Evolutionary conservation across 2,329 filamentous ascomycete genomes (phyloP), one percentile per base, ranked within the genome.

Genomic region (Plectosphaerella sp.): DNA sequence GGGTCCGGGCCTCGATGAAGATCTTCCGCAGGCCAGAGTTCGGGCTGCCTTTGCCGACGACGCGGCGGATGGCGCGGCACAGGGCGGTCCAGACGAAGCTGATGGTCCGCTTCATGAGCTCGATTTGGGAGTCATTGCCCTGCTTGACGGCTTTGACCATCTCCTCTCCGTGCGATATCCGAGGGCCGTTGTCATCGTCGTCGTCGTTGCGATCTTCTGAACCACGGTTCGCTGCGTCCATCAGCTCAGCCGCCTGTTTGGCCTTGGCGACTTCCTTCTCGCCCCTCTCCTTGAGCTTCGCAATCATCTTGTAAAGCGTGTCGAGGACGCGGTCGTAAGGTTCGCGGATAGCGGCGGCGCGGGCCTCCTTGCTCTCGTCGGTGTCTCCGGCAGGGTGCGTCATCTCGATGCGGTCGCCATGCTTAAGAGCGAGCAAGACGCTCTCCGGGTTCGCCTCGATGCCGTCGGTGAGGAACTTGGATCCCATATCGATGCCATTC

Each of bases 31-130:
- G 88, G 3, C 94, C 94, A 39, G 75, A 75, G 2, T 75, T 70
- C 24, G 77, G 72, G 16, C 69, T 76, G 61, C 86, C 86, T 57
- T 92, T 91, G 56, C 94, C 95, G 69, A 97, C 92, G 15, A 97
- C 87, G 50, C 94, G 89, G 52, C 94, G 89, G 83, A 96, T 96
- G 4, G 93, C 89, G 48, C 94, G 86, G 72, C 96, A 95, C 54
- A 97, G 77, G 15, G 91, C 91, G 63, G 97, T 95, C 94, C 94
- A 99, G 5, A 91, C 87, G 62, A 91, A 92, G 0, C 94, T 96
- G 51, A 99, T 86, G 1, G 90, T 93, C 61, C 88, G 86, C 42
- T 88, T 93, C 20, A 97, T 78, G 15, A 88, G 76, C 25, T 87
- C 84, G 35, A 86, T 84, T 63, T 96, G 90, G 5, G 81, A 80